Conservation (phyloP, 129 eudicot species). For the Solidago caesia region DNA sequence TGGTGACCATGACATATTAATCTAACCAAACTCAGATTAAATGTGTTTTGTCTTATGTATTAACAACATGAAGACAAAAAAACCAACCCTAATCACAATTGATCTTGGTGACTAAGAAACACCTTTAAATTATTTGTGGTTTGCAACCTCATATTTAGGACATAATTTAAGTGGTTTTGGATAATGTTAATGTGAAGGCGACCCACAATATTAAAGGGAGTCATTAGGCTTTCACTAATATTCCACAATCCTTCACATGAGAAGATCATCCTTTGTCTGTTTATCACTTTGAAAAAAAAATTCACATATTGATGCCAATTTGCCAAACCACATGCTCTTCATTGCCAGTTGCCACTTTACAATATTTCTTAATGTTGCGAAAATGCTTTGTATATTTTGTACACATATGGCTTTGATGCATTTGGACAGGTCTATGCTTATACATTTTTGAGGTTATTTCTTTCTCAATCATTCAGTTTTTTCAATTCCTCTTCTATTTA, state of each 20-base stretch:
- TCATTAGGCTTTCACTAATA: constrained; percentile 36
- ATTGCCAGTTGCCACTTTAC: constrained; percentile 21
- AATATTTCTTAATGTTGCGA: constrained; percentile 15
- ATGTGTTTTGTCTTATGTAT: constrained; percentile 26
- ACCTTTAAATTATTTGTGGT: constrained; percentile 24
- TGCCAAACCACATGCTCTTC: constrained; percentile 29
- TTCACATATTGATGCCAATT: constrained; percentile 24
- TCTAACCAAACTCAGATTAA: neutral
- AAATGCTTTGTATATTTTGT: constrained; percentile 10
- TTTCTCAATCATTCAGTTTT: constrained; percentile 1
- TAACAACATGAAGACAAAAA: constrained; percentile 27
- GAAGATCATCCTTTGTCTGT: constrained; percentile 40
- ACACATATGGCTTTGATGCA: constrained; percentile 16
- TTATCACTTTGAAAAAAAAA: constrained; percentile 27
- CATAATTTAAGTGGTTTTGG: constrained; percentile 23
- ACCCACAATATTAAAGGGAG: constrained; percentile 30
- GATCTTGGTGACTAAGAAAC: constrained; percentile 24
- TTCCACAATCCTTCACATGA: constrained; percentile 34
- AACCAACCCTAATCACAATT: constrained; percentile 30
- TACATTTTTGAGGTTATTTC: constrained; percentile 25
- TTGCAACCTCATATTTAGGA: constrained; percentile 28
- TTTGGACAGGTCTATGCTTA: neutral
- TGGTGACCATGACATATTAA: too few species aligned
- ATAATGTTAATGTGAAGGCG: constrained; percentile 15
- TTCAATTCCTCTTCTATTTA: neutral